Evolutionary conservation across 2,329 filamentous ascomycete species (phyloP), one percentile per base, ranked within the genome.

Genomic region (Anisogramma anomala): DNA sequence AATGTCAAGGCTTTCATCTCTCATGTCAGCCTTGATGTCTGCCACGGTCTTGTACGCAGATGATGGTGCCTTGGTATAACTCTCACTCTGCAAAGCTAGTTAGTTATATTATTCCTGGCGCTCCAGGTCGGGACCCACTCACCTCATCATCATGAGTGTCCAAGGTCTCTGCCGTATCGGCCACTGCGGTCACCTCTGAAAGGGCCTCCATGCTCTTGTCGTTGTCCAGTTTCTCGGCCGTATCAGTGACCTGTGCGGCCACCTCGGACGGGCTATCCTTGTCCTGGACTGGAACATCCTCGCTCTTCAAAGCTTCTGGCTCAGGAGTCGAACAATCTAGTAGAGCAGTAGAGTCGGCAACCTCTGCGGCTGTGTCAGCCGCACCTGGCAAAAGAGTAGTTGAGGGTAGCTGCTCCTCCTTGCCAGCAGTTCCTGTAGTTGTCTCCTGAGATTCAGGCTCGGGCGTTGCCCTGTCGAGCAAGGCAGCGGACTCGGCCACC

Each of bases 241-340:
- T 58, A 41, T 68, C 60, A 14, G 63, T 61, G 25, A 67, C 64
- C 48, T 72, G 67, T 2, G 62, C 63, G 5, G 66, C 65, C 7
- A 62, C 65, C 3, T 53, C 53, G 10, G 65, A 28, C 26, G 26
- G 59, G 26, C 64, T 61, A 42, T 69, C 54, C 26, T 45, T 39
- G 15, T 5, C 42, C 43, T 39, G 27, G 7, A 30, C 13, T 9
- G 18, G 20, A 9, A 62, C 64, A 6, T 66, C 64, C 5, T 53
- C 53, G 8, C 65, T 59, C 28, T 63, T 61, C 42, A 68, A 54
- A 31, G 40, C 23, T n/a, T 68, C 64, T 9, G 67, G 49, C 4
- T 50, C 53, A 43, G 61, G 53, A 14, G 67, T 64, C 19, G 56
- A 58, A 40, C 67, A 59, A 15, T 63, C 61, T 23, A 67, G 63